Evolutionary conservation across 768 basidiomycete species (phyloP), one percentile per base, ranked within the genome.

Genomic region (Boletus barrowsii): DNA sequence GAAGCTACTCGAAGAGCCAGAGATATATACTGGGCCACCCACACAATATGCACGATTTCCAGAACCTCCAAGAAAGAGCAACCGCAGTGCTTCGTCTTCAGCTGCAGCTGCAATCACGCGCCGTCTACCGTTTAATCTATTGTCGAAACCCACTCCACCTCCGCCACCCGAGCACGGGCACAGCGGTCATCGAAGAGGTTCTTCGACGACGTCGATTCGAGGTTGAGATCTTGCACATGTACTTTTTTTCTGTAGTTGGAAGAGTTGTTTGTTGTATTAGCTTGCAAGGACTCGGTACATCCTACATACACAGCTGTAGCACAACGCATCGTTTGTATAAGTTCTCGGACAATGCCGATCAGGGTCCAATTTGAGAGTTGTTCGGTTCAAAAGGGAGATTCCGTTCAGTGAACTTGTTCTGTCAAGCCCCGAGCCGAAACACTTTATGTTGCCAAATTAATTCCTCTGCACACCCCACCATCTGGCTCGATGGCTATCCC

Each of bases 21-120:
- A 80, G 64, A 74, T 69, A 46, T 85, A 77, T 58, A 75, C 74
- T n/a, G 88, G 87, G 4, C 86, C 87, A 35, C 77, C 87, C 45
- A 80, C 79, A 51, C 84, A 86, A 57, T 88, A 84, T 70, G 84
- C 88, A 15, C 78, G 78, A 54, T 87, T 88, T 58, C 87, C 86
- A 22, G 86, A 86, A 53, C 88, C 87, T 50, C 86, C 84, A 37
- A 58, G 64, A 50, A 70, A 73, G 60, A 78, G 77, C 47, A 76
- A 65, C 50, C 77, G 73, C 42, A 59, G 62, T 36, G 60, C 62
- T n/a, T 62, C 64, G 46, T 66, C 64, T 40, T 80, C 81, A 1
- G 77, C 83, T 42, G 80, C 78, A n/a, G 75, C 79, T 56, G 79
- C 59, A 9, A 68, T 59, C 57, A 65, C 75, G 53, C 83, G 87